Conservation (phyloP, 1,284 basidiomycete genomes). For the Apiotrichum gracile region DNA sequence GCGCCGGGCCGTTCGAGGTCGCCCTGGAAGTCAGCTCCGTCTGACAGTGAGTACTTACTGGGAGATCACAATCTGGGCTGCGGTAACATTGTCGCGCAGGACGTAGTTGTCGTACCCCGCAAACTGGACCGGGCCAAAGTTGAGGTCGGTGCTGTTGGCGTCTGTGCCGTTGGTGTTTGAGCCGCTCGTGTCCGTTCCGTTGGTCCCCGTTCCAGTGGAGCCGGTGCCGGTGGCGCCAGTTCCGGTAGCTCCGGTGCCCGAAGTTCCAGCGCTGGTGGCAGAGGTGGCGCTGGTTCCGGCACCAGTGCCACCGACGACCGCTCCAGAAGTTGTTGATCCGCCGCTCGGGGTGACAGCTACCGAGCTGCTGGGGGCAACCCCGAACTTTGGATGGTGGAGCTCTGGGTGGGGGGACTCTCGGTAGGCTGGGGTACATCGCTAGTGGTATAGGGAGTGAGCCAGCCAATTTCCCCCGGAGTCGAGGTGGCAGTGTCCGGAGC, state of each 20-base stretch:
- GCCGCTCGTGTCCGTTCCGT: constrained; percentile 19
- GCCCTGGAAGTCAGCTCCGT: constrained; percentile 22
- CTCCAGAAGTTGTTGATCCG: background rate
- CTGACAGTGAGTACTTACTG: constrained; percentile 16
- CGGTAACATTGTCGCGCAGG: constrained; percentile 46
- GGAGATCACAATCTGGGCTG: constrained; percentile 46
- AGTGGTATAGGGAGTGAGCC: no score
- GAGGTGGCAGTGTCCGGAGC: background rate
- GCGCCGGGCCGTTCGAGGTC: constrained; percentile 31
- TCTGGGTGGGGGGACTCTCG: no score
- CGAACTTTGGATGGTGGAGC: no score
- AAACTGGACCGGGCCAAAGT: constrained; percentile 32
- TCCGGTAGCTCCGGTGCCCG: constrained; percentile 22
- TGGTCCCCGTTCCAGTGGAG: background rate
- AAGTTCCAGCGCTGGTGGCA: background rate
- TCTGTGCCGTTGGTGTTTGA: background rate
- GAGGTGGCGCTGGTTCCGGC: no score
- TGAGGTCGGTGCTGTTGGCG: background rate
- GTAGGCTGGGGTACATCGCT: no score
- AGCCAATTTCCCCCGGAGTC: no score
- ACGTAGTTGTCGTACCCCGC: constrained; percentile 50
- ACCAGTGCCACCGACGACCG: no score
- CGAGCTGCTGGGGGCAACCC: no score
- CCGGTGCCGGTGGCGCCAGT: constrained; percentile 31
- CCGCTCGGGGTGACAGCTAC: no score